phyloP scores from a whole-genome alignment of 306 rosid species.

The Datisca glomerata region DNA sequence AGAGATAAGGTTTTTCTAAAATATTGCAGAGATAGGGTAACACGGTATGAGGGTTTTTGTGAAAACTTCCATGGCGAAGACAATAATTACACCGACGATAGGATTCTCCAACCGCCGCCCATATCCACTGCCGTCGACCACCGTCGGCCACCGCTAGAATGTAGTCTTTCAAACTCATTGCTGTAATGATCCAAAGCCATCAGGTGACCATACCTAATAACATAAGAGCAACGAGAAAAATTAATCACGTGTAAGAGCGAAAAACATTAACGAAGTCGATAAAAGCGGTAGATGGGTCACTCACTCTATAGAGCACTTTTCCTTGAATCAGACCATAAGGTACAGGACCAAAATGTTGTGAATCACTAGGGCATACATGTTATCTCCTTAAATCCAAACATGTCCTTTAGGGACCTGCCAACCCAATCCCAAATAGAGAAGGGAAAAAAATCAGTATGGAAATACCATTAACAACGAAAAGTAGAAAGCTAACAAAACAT shows the following conservation, averaged over 20 bases:
- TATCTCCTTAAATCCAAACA: constrained; percentile 96
- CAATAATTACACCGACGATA: too few relatives aligned
- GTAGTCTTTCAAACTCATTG: too few relatives aligned
- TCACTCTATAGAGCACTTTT: constrained; percentile 66
- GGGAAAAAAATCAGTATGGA: constrained; percentile 11
- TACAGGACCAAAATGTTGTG: constrained; percentile 68
- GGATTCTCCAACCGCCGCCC: too few relatives aligned
- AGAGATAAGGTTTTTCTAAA: too few relatives aligned
- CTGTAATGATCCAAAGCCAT: constrained; percentile 52
- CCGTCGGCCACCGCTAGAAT: too few relatives aligned
- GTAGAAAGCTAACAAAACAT: constrained; percentile 1
- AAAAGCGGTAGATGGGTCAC: too few relatives aligned
- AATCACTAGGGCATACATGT: constrained; percentile 56
- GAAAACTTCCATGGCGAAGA: too few relatives aligned
- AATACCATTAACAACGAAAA: constrained; percentile 1
- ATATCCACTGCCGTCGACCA: too few relatives aligned
- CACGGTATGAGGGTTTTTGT: too few relatives aligned
- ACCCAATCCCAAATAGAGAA: constrained; percentile 6
- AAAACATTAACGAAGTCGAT: too few relatives aligned
- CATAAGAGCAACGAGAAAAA: constrained; percentile 3
- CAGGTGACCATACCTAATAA: constrained; percentile 70
- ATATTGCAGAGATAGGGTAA: too few relatives aligned
- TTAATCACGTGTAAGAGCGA: too few relatives aligned
- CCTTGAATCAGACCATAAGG: constrained; percentile 83
- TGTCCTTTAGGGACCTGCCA: constrained; percentile 91